Base-by-base conservation (phyloP, 1,284 basidiomycete genomes). In the Tylopilus orsonianus region DNA sequence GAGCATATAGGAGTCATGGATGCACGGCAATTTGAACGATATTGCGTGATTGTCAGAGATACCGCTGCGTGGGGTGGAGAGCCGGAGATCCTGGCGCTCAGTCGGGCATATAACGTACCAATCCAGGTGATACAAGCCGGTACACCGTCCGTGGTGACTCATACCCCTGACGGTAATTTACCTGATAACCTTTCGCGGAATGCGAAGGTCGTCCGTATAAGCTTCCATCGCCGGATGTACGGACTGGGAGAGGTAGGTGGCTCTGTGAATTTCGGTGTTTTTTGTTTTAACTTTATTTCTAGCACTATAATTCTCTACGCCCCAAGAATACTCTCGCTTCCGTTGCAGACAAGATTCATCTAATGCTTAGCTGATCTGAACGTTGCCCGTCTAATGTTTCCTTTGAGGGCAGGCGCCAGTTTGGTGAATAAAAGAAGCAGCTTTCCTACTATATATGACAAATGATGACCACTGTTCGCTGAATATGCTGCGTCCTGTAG, bases 11-110 rank as follows among this genome's bases (percentile, higher is more conserved):
- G 88, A 8, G 62, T 93, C 30, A 93, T 97, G 84, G 80, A 74
- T 8, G 74, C 72, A 7, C 69, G 71, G 34, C 79, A 89, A 62
- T 97, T 90, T 60, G 69, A 80, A 41, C 71, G 75, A 53, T 98
- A 99, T 67, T 97, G 94, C 66, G 71, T 75, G 52, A 77, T 79
- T 9, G 85, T 99, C 18, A 83, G 86, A 41, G 78, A 87, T 60
- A 96, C 93, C 8, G 90, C 84, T 8, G 80, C 86, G 27, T 99
- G 97, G 97, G 97, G 97, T 39, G 97, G 97, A 32, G 93, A 99
- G 70, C 95, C 94, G 2, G 97, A 99, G 77, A 94, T 99, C 39
- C 75, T 92, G 57, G 97, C 97, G 0, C 74, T 99, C 9, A 87
- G 88, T 59, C 78, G 87, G 46, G 85, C 85, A n/a, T 97, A 84